A percentile compares a stretch with the other conserved stretches of the same genome.
These are phyloP conservation scores for Phialophora verrucosa DNA, from an alignment of 2,329 filamentous ascomycete species.

Conservation along the genomic window DNA sequence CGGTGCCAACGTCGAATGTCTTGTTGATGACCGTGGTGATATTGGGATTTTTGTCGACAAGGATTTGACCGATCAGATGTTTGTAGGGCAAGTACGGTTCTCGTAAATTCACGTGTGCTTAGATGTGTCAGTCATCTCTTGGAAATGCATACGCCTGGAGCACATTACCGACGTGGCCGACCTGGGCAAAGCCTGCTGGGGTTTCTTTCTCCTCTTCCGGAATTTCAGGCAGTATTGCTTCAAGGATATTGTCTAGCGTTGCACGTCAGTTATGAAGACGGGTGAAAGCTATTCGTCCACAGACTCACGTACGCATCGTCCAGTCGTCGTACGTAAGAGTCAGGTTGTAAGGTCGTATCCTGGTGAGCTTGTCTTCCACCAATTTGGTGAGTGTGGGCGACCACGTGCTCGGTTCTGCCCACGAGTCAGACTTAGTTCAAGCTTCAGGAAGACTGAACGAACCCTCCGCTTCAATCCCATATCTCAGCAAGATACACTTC, in stretches of 20 bases:
- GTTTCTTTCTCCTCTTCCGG: slow-evolving; percentile 75
- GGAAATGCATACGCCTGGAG: background rate
- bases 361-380: slow-evolving; percentile 70
- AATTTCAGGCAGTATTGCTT: slow-evolving; percentile 74
- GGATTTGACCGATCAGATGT: slow-evolving; percentile 78
- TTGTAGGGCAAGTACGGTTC: slow-evolving; percentile 85
- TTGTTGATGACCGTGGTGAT: slow-evolving; percentile 96
- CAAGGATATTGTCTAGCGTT: slow-evolving; percentile 76
- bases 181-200: slow-evolving; percentile 83
- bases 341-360: slow-evolving; percentile 75
- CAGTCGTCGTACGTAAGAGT: slow-evolving; percentile 83
- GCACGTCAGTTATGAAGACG: background rate
- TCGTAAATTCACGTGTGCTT: slow-evolving; percentile 88
- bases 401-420: slow-evolving; percentile 71
- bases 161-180: slow-evolving; percentile 79
- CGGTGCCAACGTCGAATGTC: slow-evolving; percentile 81
- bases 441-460: background rate
- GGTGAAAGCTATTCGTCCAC: background rate
- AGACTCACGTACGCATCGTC: slow-evolving; percentile 69
- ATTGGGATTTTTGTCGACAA: slow-evolving; percentile 84
- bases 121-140: background rate
- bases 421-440: slow-evolving; percentile 1
- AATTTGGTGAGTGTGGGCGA: slow-evolving; percentile 71
- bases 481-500: slow-evolving; percentile 50
- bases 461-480: slow-evolving; percentile 43